Evolutionary conservation across 2,329 filamentous ascomycete species (phyloP).

Genomic region (Talaromyces amestolkiae): DNA sequence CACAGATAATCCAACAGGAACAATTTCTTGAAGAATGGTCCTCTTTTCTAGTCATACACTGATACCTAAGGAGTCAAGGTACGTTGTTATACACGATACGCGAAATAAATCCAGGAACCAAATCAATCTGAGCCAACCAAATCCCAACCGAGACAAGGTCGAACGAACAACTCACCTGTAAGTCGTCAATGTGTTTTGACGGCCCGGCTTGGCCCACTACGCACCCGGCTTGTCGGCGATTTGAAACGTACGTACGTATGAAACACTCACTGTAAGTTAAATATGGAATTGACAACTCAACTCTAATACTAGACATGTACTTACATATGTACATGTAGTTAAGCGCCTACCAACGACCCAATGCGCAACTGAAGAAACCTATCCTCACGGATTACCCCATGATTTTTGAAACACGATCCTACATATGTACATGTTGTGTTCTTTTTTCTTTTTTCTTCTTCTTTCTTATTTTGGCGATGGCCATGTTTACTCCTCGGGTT

Average conservation of each 20-base stretch:
- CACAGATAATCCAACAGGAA: neutral
- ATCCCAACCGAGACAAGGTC: neutral
- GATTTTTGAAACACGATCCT: neutral
- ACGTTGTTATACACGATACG: neutral
- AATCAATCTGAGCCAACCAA: neutral
- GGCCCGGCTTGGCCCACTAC: neutral
- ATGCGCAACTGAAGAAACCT: neutral
- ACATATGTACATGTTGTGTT: neutral
- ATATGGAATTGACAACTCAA: neutral
- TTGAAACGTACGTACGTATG: neutral
- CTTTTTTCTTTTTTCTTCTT: neutral
- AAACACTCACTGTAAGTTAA: neutral
- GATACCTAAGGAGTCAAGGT: neutral
- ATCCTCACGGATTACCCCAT: neutral
- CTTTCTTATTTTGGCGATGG: neutral
- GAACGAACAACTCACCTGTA: neutral
- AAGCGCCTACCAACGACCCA: neutral
- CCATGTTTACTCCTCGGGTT: neutral
- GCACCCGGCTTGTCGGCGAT: neutral
- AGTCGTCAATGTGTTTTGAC: neutral
- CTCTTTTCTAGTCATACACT: neutral
- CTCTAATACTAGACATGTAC: neutral
- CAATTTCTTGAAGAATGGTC: neutral
- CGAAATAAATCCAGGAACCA: conserved; percentile 7
- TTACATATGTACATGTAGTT: neutral